phyloP scores from a whole-genome alignment of 345 rosid species.

The Aquilaria malaccensis region DNA sequence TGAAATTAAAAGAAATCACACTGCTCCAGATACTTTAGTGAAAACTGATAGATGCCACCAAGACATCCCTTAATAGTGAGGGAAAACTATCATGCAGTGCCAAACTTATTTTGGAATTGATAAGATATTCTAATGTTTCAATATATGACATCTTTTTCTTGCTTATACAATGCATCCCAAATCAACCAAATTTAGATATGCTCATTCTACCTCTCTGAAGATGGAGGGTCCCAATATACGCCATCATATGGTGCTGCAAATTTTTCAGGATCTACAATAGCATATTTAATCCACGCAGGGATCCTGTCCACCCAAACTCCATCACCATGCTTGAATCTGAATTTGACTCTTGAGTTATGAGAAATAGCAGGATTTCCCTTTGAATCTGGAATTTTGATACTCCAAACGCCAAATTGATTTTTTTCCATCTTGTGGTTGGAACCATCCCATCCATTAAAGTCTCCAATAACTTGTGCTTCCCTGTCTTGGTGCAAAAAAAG shows the following conservation, averaged over 20 bases:
- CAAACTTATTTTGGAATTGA: background rate
- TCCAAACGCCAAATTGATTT: conserved; percentile 75
- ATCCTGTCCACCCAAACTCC: conserved; percentile 65
- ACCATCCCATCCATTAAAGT: conserved; percentile 81
- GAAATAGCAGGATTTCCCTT: conserved; percentile 54
- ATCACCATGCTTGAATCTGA: conserved; percentile 52
- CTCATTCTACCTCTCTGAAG: conserved; percentile 48
- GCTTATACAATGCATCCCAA: too few relatives aligned
- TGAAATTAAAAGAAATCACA: too few relatives aligned
- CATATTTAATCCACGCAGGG: conserved; percentile 78
- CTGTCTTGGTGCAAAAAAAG: conserved; percentile 23
- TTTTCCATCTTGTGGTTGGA: conserved; percentile 67
- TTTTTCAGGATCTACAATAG: conserved; percentile 46
- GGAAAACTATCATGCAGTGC: background rate
- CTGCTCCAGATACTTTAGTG: too few relatives aligned
- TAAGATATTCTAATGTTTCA: background rate
- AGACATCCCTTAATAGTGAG: too few relatives aligned
- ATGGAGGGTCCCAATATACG: conserved; percentile 67
- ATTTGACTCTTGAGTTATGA: conserved; percentile 71
- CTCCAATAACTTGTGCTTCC: conserved; percentile 74
- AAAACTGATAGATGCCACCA: too few relatives aligned
- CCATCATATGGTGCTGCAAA: conserved; percentile 83
- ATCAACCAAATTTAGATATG: background rate
- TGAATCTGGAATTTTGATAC: conserved; percentile 48
- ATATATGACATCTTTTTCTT: too few relatives aligned